Evolutionary conservation across 768 basidiomycete genomes (phyloP).

Genomic region (Lentinula aciculospora): DNA sequence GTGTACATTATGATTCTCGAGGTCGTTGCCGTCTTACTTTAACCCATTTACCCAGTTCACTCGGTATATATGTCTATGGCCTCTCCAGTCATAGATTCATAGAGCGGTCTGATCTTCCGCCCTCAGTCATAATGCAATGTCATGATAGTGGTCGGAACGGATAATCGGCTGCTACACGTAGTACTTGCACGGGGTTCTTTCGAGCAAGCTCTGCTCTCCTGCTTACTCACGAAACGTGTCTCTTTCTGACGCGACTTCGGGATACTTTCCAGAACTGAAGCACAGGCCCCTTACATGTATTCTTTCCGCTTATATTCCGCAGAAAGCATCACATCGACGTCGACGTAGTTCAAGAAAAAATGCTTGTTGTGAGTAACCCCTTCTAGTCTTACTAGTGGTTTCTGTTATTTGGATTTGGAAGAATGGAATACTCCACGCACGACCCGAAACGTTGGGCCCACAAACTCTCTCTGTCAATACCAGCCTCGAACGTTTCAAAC

Average conservation of each 20-base stretch:
- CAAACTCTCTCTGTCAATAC: neutral
- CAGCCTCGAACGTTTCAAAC: neutral
- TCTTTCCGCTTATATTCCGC: neutral
- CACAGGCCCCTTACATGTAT: neutral
- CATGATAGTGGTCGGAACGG: no score
- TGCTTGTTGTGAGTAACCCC: neutral
- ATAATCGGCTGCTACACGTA: no score
- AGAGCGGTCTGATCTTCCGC: no score
- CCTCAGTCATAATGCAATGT: no score
- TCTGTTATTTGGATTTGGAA: neutral
- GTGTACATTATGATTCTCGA: neutral
- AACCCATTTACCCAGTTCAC: no score
- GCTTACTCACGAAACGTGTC: neutral
- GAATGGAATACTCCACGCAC: neutral
- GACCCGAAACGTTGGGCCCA: neutral
- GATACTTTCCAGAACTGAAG: neutral
- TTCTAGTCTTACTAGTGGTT: neutral
- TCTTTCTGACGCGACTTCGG: neutral
- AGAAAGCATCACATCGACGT: constrained; percentile 4
- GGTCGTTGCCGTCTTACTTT: no score
- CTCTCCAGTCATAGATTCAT: no score
- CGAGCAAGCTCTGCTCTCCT: neutral
- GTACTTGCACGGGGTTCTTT: no score
- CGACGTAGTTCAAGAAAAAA: neutral
- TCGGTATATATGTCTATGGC: no score